phyloP scores from a whole-genome alignment of 495 filamentous ascomycete species.

The Neurospora sp. region DNA sequence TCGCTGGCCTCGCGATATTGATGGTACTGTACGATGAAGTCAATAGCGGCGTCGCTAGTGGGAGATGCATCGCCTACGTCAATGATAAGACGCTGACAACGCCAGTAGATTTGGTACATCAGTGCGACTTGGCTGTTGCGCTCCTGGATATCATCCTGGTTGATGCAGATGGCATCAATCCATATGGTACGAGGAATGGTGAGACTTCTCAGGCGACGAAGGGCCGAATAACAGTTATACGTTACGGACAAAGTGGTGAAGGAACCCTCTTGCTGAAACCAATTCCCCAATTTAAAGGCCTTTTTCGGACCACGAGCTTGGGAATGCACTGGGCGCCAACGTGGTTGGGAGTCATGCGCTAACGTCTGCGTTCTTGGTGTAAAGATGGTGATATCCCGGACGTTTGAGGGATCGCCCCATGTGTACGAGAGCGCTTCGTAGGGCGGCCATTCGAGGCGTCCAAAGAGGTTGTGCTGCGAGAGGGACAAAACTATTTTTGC shows the following conservation, averaged over 20 bases:
- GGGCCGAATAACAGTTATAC: background rate
- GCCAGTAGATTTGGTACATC: background rate
- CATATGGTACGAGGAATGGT: background rate
- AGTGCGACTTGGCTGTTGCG: background rate
- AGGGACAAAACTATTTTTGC: background rate
- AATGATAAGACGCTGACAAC: background rate
- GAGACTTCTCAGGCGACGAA: background rate
- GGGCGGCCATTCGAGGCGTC: background rate
- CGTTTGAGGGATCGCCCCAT: background rate
- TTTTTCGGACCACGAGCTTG: background rate
- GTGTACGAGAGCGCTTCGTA: constrained; percentile 3
- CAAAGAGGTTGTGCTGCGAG: background rate
- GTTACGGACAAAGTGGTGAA: background rate
- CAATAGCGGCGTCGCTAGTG: background rate
- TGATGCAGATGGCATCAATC: constrained; percentile 1
- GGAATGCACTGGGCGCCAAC: too few relatives aligned
- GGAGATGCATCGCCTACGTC: background rate
- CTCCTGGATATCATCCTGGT: background rate
- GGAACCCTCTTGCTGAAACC: background rate
- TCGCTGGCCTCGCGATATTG: background rate
- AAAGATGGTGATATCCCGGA: background rate
- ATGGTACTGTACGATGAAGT: background rate
- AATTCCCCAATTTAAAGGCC: background rate
- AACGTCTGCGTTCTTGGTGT: background rate
- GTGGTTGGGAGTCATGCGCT: background rate